These are phyloP conservation scores for Ophiostoma australiae DNA, from an alignment of 2,329 filamentous ascomycete genomes.

Conservation along the genomic window DNA sequence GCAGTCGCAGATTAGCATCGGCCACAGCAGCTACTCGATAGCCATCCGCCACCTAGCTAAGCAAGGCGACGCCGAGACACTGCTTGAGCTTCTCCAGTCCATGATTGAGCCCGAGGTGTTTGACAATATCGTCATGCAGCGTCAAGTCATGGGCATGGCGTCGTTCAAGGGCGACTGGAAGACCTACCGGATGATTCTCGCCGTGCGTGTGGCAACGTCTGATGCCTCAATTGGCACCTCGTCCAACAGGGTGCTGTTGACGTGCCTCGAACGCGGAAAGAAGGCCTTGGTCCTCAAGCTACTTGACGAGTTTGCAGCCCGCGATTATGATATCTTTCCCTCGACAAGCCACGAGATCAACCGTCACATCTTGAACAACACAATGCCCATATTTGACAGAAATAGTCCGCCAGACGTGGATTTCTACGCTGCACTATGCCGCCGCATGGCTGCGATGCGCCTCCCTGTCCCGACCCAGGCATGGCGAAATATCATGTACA, in stretches of 20 bases:
- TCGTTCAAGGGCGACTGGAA: slow-evolving; percentile 39
- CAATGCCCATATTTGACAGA: slow-evolving; percentile 27
- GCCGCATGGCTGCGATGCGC: slow-evolving; percentile 38
- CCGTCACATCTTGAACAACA: slow-evolving; percentile 32
- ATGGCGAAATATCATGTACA: slow-evolving; percentile 44
- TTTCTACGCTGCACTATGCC: slow-evolving; percentile 36
- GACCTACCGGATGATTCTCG: slow-evolving; percentile 42
- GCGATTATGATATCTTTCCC: slow-evolving; percentile 33
- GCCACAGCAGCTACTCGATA: slow-evolving; percentile 59
- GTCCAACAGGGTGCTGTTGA: slow-evolving; percentile 36
- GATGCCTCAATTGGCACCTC: slow-evolving; percentile 31
- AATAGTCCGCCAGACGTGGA: slow-evolving; percentile 28
- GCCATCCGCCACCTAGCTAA: slow-evolving; percentile 60
- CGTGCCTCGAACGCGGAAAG: slow-evolving; percentile 31
- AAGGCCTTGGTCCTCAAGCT: slow-evolving; percentile 33
- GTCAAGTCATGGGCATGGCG: slow-evolving; percentile 37
- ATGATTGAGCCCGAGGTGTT: slow-evolving; percentile 55
- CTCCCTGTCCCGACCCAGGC: slow-evolving; percentile 39
- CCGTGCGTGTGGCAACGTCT: slow-evolving; percentile 38
- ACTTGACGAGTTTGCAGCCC: slow-evolving; percentile 38
- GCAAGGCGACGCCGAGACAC: slow-evolving; percentile 48
- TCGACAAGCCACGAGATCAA: slow-evolving; percentile 32
- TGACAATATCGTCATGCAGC: slow-evolving; percentile 42
- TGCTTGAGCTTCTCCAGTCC: slow-evolving; percentile 43
- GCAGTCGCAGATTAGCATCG: slow-evolving; percentile 57